Base-by-base conservation (phyloP, 202 grass and related monocot species). In the Eragrostis tef region DNA sequence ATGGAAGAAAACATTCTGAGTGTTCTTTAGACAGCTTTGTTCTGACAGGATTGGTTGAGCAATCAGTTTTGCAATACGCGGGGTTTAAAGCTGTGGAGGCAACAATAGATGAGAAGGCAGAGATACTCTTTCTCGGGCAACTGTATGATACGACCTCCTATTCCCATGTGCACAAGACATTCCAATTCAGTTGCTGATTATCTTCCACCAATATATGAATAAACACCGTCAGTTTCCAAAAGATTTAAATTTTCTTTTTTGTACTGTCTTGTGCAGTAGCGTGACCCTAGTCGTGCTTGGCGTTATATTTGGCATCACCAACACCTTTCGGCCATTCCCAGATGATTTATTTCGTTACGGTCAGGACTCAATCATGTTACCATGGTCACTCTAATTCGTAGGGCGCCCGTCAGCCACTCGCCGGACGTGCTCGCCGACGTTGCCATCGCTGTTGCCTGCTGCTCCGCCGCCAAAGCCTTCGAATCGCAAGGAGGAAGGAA, bases 1-100 rank as follows among this genome's bases (percentile, higher is more conserved):
- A 44, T 16, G 16, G 21, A 85, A 61, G 29, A 67, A 84, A 80
- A 64, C 20, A 86, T 82, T 73, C 85, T 98, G 88, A 98, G 53
- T 81, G 64, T 94, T 93, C 69, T 95, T 89, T 88, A 94, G 92
- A 93, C 92, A 98, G 95, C 86, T 93, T 98, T 93, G 79, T 93
- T 92, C 80, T 98, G 77, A 93, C 95, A 93, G 95, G 95, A 52
- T 91, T 94, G 64, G 79, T 94, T 77, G 92, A 94, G 84, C 86
- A 91, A 82, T 78, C 84, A 5, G 77, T 83, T 72, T 73, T 98
- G 88, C 60, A 79, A 16, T 94, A 93, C 43, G 14, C 90, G 25
- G 90, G 95, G 16, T 95, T 85, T 67, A 48, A 87, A 73, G 84
- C 54, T 76, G 36, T 72, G 1, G 92, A 89, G 42, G 81, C 90